phyloP scores from a whole-genome alignment of 495 filamentous ascomycete genomes.

The Penicillium malachiteum region DNA sequence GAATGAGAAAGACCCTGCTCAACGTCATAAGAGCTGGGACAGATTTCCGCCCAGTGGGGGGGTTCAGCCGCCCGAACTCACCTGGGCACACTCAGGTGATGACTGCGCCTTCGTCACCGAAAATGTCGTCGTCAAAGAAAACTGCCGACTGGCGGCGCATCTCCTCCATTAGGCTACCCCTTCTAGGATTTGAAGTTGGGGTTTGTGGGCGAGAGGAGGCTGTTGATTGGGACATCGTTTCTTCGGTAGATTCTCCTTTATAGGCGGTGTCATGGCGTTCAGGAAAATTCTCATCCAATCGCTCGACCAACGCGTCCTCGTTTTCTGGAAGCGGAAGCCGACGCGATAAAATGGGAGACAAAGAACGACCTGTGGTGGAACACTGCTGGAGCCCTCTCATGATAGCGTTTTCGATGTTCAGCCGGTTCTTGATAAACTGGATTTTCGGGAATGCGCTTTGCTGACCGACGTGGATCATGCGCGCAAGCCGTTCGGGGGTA shows the following conservation, averaged over 20 bases:
- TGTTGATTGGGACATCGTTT: conserved; percentile 29
- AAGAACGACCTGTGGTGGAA: conserved; percentile 24
- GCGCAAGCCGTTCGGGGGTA: conserved; percentile 64
- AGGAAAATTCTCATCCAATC: conserved; percentile 34
- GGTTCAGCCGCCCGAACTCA: conserved; percentile 15
- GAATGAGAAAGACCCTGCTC: conserved; percentile 14
- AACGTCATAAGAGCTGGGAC: conserved; percentile 8
- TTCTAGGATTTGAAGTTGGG: conserved; percentile 19
- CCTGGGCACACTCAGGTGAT: conserved; percentile 17
- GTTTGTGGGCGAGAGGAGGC: conserved; percentile 29
- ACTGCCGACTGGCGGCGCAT: conserved; percentile 59
- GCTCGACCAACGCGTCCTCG: conserved; percentile 26
- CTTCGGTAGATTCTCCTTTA: conserved; percentile 25
- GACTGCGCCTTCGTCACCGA: conserved; percentile 29
- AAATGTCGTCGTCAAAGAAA: conserved; percentile 59
- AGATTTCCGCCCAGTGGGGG: conserved; percentile 1
- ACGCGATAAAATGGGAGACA: conserved; percentile 29
- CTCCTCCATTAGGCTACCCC: conserved; percentile 57
- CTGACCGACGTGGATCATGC: conserved; percentile 87
- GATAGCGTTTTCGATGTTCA: conserved; percentile 78
- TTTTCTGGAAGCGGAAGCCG: conserved; percentile 21
- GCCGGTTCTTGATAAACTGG: conserved; percentile 82
- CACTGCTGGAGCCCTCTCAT: conserved; percentile 68
- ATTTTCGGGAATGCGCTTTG: conserved; percentile 85
- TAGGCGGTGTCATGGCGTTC: conserved; percentile 22